Evolutionary conservation across 108 stramenopile species (phyloP), one percentile per base, ranked within the genome.

Genomic region (Skeletonema grethae): DNA sequence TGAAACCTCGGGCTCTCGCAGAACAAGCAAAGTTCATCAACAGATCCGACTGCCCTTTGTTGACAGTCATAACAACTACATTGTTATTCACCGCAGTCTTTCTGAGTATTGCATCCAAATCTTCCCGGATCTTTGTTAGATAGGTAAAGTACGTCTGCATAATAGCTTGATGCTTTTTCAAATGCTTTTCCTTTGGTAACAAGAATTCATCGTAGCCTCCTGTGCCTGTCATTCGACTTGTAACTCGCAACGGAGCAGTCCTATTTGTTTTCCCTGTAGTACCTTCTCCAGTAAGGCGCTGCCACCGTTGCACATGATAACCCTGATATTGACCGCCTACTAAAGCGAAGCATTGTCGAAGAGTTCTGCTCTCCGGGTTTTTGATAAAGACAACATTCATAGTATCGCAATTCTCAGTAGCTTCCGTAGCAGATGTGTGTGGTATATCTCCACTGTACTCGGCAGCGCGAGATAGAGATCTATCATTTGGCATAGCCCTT

Each of bases 11-110:
- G 1, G 88, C 74, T 53, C 78, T 70, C 8, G 95, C 76, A 30
- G 78, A 65, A 39, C 84, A 85, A 38, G 61, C 80, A 57, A 82
- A 85, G 39, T 85, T 85, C 67, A 81, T 73, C 31, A 85, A 65
- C n/a, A 85, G 56, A 48, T 81, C 80, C 15, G 76, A 72, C 58
- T 79, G 72, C 1, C 82, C 82, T 64, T 61, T 68, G 39, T 83
- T 83, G 8, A 66, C 72, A 1, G 79, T 79, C 74, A 76, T 66
- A 1, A 83, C 82, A 24, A 83, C 55, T 9, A 83, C 76, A 56
- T 65, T 66, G 41, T 87, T 89, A 30, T 74, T 63, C 7, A 76
- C 35, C 13, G 77, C 77, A 41, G 68, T 68, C 41, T 64, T 55
- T 22, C 74, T 43, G 6, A 74, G 35, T 45, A 77, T 69, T 28